These are phyloP conservation scores for Myxozyma sirexii DNA, from an alignment of 805 yeast genomes.

Conservation along the genomic window DNA sequence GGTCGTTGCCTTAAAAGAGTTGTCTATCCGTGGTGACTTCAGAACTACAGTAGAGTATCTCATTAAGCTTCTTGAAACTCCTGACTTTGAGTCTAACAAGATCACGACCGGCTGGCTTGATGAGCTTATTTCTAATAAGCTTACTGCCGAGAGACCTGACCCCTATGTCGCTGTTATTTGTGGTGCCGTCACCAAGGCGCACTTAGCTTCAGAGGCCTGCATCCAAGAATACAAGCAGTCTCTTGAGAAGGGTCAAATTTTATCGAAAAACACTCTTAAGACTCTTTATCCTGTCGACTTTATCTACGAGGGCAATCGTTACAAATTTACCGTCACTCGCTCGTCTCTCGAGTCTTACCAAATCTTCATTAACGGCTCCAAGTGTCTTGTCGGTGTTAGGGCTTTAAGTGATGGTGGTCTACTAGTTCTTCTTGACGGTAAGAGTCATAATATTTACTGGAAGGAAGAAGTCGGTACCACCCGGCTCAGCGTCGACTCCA, in stretches of 20 bases:
- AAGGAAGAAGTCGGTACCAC: conserved; percentile 96
- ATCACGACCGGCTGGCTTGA: conserved; percentile 99
- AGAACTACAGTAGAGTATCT: conserved; percentile 97
- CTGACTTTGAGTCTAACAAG: conserved; percentile 93
- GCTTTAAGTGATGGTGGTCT: conserved; percentile 95
- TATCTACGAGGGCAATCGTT: conserved; percentile 90
- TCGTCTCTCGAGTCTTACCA: conserved; percentile 85
- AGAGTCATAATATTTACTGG: conserved; percentile 95
- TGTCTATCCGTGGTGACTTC: conserved; percentile 97
- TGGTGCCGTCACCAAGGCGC: conserved; percentile 98
- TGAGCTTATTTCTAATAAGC: conserved; percentile 86
- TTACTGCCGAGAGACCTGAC: conserved; percentile 98
- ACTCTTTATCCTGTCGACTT: conserved; percentile 92
- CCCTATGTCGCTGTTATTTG: conserved; percentile 86
- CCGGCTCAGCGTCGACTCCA: conserved; percentile 90
- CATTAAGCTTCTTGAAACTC: conserved; percentile 92
- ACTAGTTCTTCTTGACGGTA: conserved; percentile 83
- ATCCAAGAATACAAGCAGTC: conserved; percentile 68
- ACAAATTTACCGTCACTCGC: conserved; percentile 93
- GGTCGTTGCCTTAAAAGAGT: conserved; percentile 97
- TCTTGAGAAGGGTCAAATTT: conserved; percentile 95
- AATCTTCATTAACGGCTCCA: conserved; percentile 89
- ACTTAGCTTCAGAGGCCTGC: conserved; percentile 71
- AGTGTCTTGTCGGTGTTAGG: conserved; percentile 82
- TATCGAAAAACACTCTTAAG: conserved; percentile 75